Evolutionary conservation across 306 rosid genomes (phyloP).

Genomic region (Begonia peltatifolia): DNA sequence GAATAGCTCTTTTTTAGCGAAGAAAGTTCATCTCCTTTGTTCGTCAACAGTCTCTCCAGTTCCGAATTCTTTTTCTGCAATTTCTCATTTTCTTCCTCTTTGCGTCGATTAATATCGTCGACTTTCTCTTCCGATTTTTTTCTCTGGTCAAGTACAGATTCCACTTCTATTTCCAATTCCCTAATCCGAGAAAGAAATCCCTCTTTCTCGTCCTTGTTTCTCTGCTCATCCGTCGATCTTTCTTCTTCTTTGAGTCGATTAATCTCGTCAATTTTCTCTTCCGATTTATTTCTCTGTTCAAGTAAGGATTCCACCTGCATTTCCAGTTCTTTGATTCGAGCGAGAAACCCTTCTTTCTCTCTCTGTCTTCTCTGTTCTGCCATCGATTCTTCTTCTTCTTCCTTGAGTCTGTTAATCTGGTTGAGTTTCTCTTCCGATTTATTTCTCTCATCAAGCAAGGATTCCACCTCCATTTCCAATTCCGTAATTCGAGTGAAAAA

Average conservation of each 20-base stretch:
- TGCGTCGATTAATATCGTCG: neutral
- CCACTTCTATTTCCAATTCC: constrained; percentile 32
- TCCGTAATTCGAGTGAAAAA: constrained; percentile 19
- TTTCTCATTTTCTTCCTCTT: constrained; percentile 24
- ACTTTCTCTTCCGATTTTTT: constrained; percentile 22
- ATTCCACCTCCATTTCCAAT: constrained; percentile 21
- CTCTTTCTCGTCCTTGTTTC: constrained; percentile 22
- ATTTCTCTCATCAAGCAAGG: no score
- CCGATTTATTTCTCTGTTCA: no score
- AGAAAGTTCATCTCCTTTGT: constrained; percentile 21
- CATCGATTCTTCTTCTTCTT: constrained; percentile 17
- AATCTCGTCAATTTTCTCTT: no score
- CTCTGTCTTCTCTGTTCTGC: constrained; percentile 11
- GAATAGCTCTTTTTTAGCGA: constrained; percentile 10
- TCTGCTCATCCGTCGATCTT: constrained; percentile 11
- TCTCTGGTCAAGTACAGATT: constrained; percentile 15
- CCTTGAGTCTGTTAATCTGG: constrained; percentile 9
- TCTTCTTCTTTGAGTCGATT: constrained; percentile 18
- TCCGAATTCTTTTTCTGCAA: constrained; percentile 25
- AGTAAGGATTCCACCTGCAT: constrained; percentile 9
- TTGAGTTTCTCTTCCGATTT: no score
- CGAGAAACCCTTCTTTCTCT: constrained; percentile 22
- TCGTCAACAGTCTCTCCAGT: constrained; percentile 14
- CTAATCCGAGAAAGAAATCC: constrained; percentile 13
- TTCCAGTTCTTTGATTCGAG: constrained; percentile 27